Conservation (phyloP, 768 basidiomycete genomes). For the Boletus rubescentipes region DNA sequence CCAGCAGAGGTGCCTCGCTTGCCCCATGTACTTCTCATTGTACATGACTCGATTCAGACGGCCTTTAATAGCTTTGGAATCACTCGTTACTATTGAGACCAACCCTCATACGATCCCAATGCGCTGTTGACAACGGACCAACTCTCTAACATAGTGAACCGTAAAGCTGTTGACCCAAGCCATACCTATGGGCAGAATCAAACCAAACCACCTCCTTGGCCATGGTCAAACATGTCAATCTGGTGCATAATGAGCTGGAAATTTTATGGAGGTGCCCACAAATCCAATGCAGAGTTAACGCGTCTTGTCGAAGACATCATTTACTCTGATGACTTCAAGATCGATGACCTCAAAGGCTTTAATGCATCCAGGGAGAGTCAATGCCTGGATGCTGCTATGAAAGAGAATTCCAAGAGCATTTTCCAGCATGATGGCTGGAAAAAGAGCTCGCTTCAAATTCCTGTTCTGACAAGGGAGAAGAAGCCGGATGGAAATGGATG, state of each 20-base stretch:
- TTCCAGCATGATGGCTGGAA: background rate
- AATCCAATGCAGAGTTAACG: background rate
- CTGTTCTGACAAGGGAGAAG: slow-evolving; percentile 23
- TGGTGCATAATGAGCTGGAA: background rate
- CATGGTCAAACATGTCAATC: background rate
- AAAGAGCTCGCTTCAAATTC: too few relatives aligned
- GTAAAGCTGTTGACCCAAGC: too few relatives aligned
- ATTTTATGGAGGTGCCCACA: background rate
- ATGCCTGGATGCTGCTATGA: background rate
- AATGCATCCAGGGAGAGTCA: background rate
- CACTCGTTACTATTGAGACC: background rate
- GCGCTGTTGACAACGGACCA: background rate
- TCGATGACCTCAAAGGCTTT: background rate
- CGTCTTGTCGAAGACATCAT: background rate
- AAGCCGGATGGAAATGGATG: slow-evolving; percentile 12
- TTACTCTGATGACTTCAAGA: background rate
- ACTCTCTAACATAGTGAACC: too few relatives aligned
- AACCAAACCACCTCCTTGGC: background rate
- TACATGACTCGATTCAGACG: background rate
- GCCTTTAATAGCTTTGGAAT: background rate
- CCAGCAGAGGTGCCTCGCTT: too few relatives aligned
- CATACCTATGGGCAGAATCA: too few relatives aligned
- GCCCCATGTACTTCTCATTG: background rate
- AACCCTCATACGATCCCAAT: background rate
- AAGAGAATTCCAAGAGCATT: too few relatives aligned